Base-by-base conservation (phyloP, 305 asterid genomes). In the Fraxinus sp. region DNA sequence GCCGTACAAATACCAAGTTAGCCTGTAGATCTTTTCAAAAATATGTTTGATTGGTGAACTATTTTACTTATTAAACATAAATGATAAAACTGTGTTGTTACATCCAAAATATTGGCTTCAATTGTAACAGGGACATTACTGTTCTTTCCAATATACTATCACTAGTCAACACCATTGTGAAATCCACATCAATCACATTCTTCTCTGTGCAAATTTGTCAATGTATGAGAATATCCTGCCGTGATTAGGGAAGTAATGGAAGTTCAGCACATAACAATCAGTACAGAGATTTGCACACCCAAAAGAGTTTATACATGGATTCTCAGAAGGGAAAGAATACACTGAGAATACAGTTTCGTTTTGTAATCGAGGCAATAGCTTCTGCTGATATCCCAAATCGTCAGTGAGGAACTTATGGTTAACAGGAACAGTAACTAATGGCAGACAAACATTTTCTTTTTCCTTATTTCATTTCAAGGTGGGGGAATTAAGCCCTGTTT, bases 361-460 rank as follows among this genome's bases (percentile, higher is more conserved):
- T 30, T 70, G 78, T 32, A 37, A 74, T 77, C 70, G 36, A 81
- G 36, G 18, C 72, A 70, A 62, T 18, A 76, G 59, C 84, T 39
- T 35, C 49, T 76, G 46, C 16, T 64, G 36, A 74, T 39, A 75
- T 71, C 32, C 62, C 52, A 73, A 64, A 83, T 71, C 75, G 71
- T 75, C 20, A 33, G 66, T 18, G 26, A 80, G 3, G 66, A 18
- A 57, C 26, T 0, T 57, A 57, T 18, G 26, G 66, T 57, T 57
- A 57, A 57, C 66, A 57, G 66, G 16, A 77, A 74, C 74, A 72
- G 80, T 37, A 62, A 35, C 26, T 13, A 33, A 79, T 59, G 37
- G 46, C 13, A 10, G 28, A 52, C 8, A 73, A 82, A 28, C 75
- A 41, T 33, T 57, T 82, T 71, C 24, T 46, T 26, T 64, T 28